Conservation (phyloP, 1,284 basidiomycete genomes). For the Cutaneotrichosporon sp. region DNA sequence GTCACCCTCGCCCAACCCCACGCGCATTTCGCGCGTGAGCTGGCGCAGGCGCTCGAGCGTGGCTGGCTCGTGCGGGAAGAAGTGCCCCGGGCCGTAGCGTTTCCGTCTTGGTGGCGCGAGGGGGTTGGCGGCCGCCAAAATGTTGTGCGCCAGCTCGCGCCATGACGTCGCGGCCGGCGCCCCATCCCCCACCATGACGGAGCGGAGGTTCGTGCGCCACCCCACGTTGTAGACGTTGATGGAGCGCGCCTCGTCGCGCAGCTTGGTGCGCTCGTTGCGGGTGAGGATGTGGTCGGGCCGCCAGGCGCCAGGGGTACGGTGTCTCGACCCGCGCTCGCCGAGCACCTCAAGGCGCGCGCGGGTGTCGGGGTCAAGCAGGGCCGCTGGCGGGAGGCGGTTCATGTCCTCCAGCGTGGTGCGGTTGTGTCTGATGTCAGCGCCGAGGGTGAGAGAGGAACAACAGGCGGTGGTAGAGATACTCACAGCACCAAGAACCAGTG, state of each 20-base stretch:
- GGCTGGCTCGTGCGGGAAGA: conserved; percentile 35
- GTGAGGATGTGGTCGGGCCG: conserved; percentile 72
- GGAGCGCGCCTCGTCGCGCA: conserved; percentile 65
- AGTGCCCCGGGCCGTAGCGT: conserved; percentile 32
- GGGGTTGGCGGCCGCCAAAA: conserved; percentile 19
- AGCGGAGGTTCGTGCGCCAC: conserved; percentile 62
- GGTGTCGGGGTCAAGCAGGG: conserved; percentile 32
- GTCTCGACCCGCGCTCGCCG: conserved; percentile 14
- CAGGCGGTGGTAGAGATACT: no score
- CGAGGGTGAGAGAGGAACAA: no score
- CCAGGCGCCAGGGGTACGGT: conserved; percentile 34
- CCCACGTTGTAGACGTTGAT: conserved; percentile 77
- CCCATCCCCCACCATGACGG: conserved; percentile 31
- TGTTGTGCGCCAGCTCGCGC: not conserved
- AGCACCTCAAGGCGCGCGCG: conserved; percentile 15
- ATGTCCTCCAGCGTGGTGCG: conserved; percentile 82
- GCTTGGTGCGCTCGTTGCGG: conserved; percentile 65
- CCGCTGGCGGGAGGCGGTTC: conserved; percentile 61
- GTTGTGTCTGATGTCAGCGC: conserved; percentile 63
- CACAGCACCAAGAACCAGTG: conserved; percentile 74
- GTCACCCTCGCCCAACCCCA: conserved; percentile 12
- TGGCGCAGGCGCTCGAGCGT: conserved; percentile 31
- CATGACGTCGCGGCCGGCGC: not conserved
- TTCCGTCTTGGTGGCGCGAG: conserved; percentile 5
- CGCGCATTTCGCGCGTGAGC: conserved; percentile 37